Evolutionary conservation across 1,284 basidiomycete species (phyloP), one percentile per base, ranked within the genome.

Genomic region (Phylloporus sp.): DNA sequence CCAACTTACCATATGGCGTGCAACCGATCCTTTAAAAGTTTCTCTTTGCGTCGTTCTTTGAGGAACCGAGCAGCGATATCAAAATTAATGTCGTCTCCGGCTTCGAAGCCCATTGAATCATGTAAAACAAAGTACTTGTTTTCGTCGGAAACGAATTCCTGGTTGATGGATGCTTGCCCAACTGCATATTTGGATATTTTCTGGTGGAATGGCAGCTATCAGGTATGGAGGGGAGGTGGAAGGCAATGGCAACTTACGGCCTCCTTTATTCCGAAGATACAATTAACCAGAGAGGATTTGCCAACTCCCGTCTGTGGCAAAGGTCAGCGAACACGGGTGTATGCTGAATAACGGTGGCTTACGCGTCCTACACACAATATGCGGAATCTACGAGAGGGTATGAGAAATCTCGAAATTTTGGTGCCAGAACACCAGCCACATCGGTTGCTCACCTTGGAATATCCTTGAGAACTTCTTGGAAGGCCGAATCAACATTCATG

Each of bases 121-220:
- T 65, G 64, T 20, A 65, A 29, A 6, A 65, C 63, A 34, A 65
- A 56, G 39, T 52, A 53, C 34, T 56, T 31, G 49, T 65, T 65
- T 47, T 65, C 63, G 6, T 65, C 57, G 3, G 64, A 65, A 47
- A 60, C 57, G 32, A 60, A 65, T 49, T 65, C 64, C 20, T 56
- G 47, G 26, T 64, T 31, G 37, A 64, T 58, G 20, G 50, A 55
- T 6, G 63, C 61, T 31, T 58, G 62, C 29, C 47, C 64, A 7
- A 57, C 53, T 34, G 24, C 8, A 56, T 64, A 60, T 10, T 47
- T 17, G n/a, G 64, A 64, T 24, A 52, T 47, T 59, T 58, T 64
- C 62, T 64, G 26, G n/a, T n/a, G n/a, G n/a, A n/a, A n/a, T n/a
- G n/a, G n/a, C n/a, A n/a, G n/a, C n/a, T n/a, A n/a, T n/a, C n/a